Base-by-base conservation (phyloP, 768 basidiomycete species). In the Myochromella boudieri region DNA sequence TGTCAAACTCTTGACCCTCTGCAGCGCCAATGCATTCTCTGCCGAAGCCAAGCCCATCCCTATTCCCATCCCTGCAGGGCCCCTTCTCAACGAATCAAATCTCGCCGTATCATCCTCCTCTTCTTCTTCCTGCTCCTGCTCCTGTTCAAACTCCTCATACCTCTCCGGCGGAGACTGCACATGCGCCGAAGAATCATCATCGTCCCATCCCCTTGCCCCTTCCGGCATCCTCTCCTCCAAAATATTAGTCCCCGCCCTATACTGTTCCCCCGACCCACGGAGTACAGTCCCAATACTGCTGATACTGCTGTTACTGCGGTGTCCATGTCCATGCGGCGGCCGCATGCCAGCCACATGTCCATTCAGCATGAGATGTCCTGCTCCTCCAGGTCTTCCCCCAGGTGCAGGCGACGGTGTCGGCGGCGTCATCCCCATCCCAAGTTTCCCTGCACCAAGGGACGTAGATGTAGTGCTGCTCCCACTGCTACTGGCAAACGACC, bases 1-100 rank as follows among this genome's bases (percentile, higher is more conserved):
- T 12, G 84, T 78, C 38, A 91, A 71, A 49, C 73, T 87, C 66
- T 76, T 81, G 24, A 85, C 85, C 36, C 86, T 75, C 61, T 85
- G 80, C 49, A 91, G 63, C 3, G 86, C 81, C 32, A 71, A 60
- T 9, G 71, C 62, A 56, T 84, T 84, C 53, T 83, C 80, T 57
- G 67, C 83, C 25, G 73, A 63, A 34, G 54, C 57, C 29, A 38
- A 39, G 49, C 18, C 28, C 37, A 39, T 56, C 60, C 46, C 24
- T 24, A 15, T 9, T 5, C 33, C 33, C 33, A 15, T 34, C 15
- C 14, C 24, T 8, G n/a, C 9, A n/a, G 22, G 10, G 11, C 14
- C 14, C 6, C 33, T 31, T 8, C 57, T 42, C 58, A 63, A 48
- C 59, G 58, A 51, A 56, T 67, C 62, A 37, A 72, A 65, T 41